phyloP scores from a whole-genome alignment of 495 filamentous ascomycete genomes.

The Xylaria cubensis region DNA sequence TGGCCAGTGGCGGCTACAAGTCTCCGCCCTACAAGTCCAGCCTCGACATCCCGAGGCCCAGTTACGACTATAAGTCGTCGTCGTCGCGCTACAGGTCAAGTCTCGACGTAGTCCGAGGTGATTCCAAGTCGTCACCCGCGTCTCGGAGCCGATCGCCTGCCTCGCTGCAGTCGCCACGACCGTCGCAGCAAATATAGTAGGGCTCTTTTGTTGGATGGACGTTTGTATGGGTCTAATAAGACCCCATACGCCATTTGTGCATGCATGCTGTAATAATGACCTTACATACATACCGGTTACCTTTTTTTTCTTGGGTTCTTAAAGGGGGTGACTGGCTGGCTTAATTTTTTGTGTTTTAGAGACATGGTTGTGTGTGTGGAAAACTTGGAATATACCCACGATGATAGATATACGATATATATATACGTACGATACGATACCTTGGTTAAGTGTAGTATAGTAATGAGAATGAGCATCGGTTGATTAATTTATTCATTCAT shows the following conservation, averaged over 20 bases:
- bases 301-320: background rate
- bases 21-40: background rate
- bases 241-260: background rate
- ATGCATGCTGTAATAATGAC: background rate
- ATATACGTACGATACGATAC: background rate
- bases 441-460: background rate
- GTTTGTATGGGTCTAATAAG: background rate
- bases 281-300: background rate
- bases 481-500: background rate
- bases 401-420: constrained; percentile 12
- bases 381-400: constrained; percentile 14
- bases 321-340: background rate
- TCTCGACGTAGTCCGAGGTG: background rate
- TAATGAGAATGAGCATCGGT: constrained; percentile 2
- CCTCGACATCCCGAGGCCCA: background rate
- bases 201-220: background rate
- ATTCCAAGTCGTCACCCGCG: background rate
- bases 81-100: background rate
- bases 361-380: background rate
- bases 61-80: background rate
- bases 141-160: background rate
- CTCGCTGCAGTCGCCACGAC: background rate
- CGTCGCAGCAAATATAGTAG: background rate
- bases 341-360: background rate
- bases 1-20: background rate